A percentile compares a stretch with the other conserved stretches of the same genome.
Evolutionary conservation across 208 protist genomes (phyloP).

Genomic region (Leishmania tropica): DNA sequence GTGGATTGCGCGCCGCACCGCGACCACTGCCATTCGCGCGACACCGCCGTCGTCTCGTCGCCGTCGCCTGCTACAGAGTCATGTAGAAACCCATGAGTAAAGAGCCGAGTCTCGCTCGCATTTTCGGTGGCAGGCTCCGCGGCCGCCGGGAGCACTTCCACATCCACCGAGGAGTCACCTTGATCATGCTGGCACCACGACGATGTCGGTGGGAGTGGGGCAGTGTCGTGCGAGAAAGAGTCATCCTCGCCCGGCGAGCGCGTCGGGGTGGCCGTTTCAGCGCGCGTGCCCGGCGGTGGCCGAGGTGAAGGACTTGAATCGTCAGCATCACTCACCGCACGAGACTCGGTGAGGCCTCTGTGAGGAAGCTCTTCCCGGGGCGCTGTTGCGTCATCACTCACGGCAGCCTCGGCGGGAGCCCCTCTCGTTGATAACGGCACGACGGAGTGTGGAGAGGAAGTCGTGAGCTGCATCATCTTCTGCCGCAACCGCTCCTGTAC

Average conservation of each 20-base stretch:
- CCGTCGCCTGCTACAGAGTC: neutral
- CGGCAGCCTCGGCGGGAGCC: neutral
- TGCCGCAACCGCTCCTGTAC: constrained; percentile 58
- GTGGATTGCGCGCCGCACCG: no score
- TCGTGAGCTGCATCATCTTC: constrained; percentile 45
- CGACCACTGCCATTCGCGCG: neutral
- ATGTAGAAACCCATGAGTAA: neutral
- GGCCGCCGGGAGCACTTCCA: neutral
- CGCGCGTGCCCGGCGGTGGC: constrained; percentile 8
- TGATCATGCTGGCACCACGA: neutral
- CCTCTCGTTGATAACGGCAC: neutral
- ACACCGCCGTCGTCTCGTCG: neutral
- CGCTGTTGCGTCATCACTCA: neutral
- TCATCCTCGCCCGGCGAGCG: neutral
- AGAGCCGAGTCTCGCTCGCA: neutral
- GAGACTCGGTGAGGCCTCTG: neutral
- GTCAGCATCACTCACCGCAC: neutral
- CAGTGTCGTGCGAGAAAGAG: neutral
- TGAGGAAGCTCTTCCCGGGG: neutral
- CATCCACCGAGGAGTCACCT: neutral
- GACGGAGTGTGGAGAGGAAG: neutral
- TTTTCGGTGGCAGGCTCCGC: neutral
- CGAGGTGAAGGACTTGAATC: constrained; percentile 28
- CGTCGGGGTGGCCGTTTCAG: constrained; percentile 22
- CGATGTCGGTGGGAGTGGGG: neutral